These are phyloP conservation scores for Chlorella vulgaris DNA, from an alignment of 139 green algal genomes.

Conservation along the genomic window DNA sequence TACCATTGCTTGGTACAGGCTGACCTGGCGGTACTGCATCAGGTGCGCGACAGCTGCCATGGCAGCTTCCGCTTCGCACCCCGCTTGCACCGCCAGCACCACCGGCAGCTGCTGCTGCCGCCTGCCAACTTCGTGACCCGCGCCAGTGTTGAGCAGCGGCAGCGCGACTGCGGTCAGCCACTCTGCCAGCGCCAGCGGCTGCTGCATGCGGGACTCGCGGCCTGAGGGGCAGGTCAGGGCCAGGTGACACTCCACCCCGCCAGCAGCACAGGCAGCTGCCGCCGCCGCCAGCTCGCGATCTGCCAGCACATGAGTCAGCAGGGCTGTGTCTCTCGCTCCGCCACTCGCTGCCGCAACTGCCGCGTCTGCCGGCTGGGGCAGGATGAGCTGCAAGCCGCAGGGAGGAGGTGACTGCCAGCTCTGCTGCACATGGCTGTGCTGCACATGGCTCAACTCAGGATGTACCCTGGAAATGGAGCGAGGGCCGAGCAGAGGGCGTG, in stretches of 20 bases:
- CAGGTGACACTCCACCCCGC: constrained; percentile 15
- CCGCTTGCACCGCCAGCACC: constrained; percentile 36
- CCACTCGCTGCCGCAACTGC: background rate
- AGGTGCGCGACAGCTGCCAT: constrained; percentile 33
- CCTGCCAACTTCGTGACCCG: background rate
- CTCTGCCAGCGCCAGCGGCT: constrained; percentile 10
- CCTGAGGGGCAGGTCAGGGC: background rate
- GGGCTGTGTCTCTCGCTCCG: background rate
- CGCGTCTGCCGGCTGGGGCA: background rate
- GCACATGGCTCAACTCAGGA: background rate
- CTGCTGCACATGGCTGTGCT: background rate
- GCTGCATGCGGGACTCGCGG: constrained; percentile 6
- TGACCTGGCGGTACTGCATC: constrained; percentile 2
- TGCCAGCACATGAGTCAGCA: constrained; percentile 6
- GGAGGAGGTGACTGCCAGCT: background rate
- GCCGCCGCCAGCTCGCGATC: constrained; percentile 8
- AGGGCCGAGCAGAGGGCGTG: background rate
- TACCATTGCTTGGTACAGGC: constrained; percentile 37
- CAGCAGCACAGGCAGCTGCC: background rate
- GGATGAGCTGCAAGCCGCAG: background rate
- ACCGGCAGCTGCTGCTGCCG: constrained; percentile 20
- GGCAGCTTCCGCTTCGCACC: constrained; percentile 38
- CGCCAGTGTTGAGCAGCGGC: background rate
- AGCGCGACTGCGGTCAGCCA: constrained; percentile 2
- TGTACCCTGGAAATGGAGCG: constrained; percentile 4